A percentile compares a stretch with the other conserved stretches of the same genome.
phyloP scores from a whole-genome alignment of 139 green algal species.

The Chlamydomonas schloesseri region DNA sequence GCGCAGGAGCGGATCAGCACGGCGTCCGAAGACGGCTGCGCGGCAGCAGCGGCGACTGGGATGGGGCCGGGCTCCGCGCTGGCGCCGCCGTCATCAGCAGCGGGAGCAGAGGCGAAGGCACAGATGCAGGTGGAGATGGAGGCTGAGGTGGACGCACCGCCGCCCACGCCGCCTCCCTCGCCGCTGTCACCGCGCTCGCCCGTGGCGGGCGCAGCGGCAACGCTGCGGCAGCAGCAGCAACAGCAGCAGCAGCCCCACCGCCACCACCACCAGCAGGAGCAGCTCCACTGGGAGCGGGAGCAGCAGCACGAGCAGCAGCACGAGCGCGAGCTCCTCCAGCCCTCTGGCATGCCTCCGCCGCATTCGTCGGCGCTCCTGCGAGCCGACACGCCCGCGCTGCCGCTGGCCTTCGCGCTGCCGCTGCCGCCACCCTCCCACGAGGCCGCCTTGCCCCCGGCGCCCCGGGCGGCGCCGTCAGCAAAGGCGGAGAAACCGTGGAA shows the following conservation, averaged over 20 bases:
- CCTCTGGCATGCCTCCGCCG: not conserved
- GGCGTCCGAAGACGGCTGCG: too few species aligned
- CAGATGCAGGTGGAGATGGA: too few species aligned
- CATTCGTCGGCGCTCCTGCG: not conserved
- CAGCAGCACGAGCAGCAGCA: not conserved
- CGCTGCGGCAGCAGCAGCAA: constrained; percentile 10
- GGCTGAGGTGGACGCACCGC: too few species aligned
- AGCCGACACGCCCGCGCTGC: not conserved
- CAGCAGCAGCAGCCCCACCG: not conserved
- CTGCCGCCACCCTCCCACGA: not conserved
- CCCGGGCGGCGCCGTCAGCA: not conserved
- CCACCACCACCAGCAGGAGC: not conserved
- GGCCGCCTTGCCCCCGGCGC: not conserved
- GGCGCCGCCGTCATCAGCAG: too few species aligned
- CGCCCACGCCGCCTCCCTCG: too few species aligned
- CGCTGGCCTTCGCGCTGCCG: not conserved
- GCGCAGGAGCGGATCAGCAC: too few species aligned
- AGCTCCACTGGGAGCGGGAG: not conserved
- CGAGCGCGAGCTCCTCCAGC: too few species aligned
- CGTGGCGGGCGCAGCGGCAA: not conserved
- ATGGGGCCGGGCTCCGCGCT: too few species aligned
- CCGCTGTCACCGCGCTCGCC: not conserved
- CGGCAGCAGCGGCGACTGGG: too few species aligned
- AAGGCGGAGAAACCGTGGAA: too few species aligned
- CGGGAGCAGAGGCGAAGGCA: too few species aligned